Base-by-base conservation (phyloP, 129 eudicot species). In the Artemisia annua region DNA sequence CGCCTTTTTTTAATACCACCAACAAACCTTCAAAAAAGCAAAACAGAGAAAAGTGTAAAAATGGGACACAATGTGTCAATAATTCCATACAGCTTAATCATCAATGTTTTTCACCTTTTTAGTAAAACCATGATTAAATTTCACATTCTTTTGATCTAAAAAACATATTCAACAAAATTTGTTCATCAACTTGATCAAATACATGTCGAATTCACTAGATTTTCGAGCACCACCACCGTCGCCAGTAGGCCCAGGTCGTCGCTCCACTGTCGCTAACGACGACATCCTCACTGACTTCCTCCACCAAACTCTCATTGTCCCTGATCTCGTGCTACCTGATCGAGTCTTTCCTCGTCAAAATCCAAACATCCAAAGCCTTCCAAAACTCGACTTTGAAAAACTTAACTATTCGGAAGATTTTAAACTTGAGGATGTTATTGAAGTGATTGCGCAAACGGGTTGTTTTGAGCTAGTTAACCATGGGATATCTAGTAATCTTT, bases 191-290 rank as follows among this genome's bases (percentile, higher is more conserved):
- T 30, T 28, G 14, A 66, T 54, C 72, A 67, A 16, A 64, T 69
- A 20, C 54, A 83, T 79, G 96, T 82, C 83, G 26, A 57, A 67
- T 15, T 79, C 87, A 51, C 20, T 73, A 35, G 89, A 88, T 50
- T 91, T 91, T 77, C 88, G 93, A 10, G 97, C 97, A 0, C 97
- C 97, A 13, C 97, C 97, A 11, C 97, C 97, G 0, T 91, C 97
- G 9, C 97, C 97, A 5, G 89, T 91, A 6, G 97, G 85, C n/a
- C 55, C 91, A 0, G 90, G 93, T 18, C 85, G 96, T 20, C 73
- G 87, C 18, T 86, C 91, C 1, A 79, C 91, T 6, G 86, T 84
- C 53, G 78, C 89, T 0, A 91, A 91, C 58, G 97, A 91, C 10
- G 91, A 86, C 61, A 67, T 91, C 48, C 81, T 91, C 13, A 73